Evolutionary conservation across 2,329 filamentous ascomycete genomes (phyloP).

Genomic region (Ceratocystis smalleyi): DNA sequence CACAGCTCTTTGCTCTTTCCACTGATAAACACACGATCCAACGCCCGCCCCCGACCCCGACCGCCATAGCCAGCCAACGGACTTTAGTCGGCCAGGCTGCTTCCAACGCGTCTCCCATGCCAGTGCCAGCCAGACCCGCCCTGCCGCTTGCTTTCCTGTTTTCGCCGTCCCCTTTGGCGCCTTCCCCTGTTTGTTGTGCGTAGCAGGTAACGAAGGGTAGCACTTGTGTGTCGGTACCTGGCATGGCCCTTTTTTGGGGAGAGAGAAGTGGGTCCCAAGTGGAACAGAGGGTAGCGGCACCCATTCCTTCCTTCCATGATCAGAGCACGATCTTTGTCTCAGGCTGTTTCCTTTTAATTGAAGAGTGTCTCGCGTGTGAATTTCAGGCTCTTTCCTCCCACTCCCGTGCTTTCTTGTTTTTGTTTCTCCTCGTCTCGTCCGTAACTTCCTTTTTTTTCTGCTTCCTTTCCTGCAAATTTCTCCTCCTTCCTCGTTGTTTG

Average conservation of each 20-base stretch:
- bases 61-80: not conserved
- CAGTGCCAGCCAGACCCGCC: not conserved
- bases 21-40: not conserved
- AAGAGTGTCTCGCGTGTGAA: not conserved
- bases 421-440: not conserved
- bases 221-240: not conserved
- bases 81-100: not conserved
- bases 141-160: not conserved
- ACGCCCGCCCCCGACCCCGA: not conserved
- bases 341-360: conserved; percentile 7
- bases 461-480: not conserved
- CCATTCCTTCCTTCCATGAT: not conserved
- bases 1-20: too few species aligned
- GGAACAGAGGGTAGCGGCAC: not conserved
- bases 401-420: conserved; percentile 6
- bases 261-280: not conserved
- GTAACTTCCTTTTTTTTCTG: not conserved
- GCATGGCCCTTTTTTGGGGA: not conserved
- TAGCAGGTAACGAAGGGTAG: not conserved
- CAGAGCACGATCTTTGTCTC: not conserved
- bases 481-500: conserved; percentile 6
- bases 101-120: not conserved
- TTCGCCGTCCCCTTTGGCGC: not conserved
- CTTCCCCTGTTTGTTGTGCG: not conserved
- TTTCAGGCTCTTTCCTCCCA: conserved; percentile 11